Evolutionary conservation across 73 alveolate genomes (phyloP), one percentile per base, ranked within the genome.

Genomic region (Symbiodinium pilosum): DNA sequence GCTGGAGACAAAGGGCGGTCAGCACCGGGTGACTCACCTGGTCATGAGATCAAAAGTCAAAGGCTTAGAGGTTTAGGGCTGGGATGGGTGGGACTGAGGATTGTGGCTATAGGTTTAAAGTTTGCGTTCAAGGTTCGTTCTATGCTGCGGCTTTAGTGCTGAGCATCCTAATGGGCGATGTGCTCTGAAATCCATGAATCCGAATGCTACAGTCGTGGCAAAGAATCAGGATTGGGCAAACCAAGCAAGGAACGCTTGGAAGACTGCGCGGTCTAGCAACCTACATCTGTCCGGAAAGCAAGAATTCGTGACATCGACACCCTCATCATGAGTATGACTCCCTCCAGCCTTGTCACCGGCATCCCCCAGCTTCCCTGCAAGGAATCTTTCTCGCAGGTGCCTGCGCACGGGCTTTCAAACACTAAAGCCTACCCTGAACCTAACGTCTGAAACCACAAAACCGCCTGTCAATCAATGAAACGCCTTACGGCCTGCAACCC

Each of bases 341-440:
- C 28, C 12, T 64, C 41, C 36, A 26, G 36, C 77, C 77, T 64
- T 64, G 84, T 91, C 97, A 24, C 88, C 87, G 0, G 97, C 88
- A 43, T 91, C 97, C 40, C 77, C 87, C 24, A 91, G 97, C 97
- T 91, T 91, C 26, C 97, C 97, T 6, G 97, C 87, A 11, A 91
- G 88, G 40, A 69, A 91, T 38, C 97, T 41, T 43, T 91, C 97
- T 32, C 97, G 71, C 73, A 91, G 84, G 51, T 91, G 97, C 51
- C 77, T 64, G 77, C 77, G 40, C 16, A 14, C n/a, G n/a, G n/a
- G n/a, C n/a, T n/a, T n/a, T n/a, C n/a, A n/a, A n/a, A n/a, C n/a
- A n/a, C n/a, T n/a, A n/a, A n/a, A n/a, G n/a, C n/a, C n/a, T n/a
- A n/a, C n/a, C n/a, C n/a, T n/a, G n/a, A n/a, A n/a, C n/a, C n/a